These are phyloP conservation scores for Vitis labrusca DNA, from an alignment of 164 flowering plant species.

Conservation along the genomic window DNA sequence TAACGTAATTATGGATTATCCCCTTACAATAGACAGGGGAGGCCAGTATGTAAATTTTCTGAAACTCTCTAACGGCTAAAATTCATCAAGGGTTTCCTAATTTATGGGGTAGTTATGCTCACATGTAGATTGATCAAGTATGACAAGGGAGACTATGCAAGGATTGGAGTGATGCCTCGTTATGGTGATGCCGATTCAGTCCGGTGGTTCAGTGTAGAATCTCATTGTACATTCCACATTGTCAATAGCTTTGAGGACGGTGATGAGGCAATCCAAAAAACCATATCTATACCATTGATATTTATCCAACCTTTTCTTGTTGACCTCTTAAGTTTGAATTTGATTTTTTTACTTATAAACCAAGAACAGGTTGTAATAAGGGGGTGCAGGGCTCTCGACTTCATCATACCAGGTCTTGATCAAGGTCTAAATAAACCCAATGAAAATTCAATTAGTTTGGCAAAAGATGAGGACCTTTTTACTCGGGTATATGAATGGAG, in stretches of 20 bases:
- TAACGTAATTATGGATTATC: slow-evolving; percentile 16
- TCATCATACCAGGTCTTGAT: slow-evolving; percentile 65
- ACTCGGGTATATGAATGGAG: slow-evolving; percentile 52
- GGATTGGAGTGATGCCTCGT: slow-evolving; percentile 71
- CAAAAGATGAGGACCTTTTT: slow-evolving; percentile 29
- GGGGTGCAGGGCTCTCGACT: slow-evolving; percentile 52
- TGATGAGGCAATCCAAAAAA: slow-evolving; percentile 40
- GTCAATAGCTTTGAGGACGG: slow-evolving; percentile 60
- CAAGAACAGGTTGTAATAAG: slow-evolving; percentile 50
- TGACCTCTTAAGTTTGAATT: background rate
- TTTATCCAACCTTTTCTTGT: too few species aligned
- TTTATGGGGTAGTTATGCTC: background rate
- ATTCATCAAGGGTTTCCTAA: background rate
- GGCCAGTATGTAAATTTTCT: slow-evolving; percentile 48
- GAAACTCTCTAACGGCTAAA: too few species aligned
- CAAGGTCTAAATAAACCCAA: slow-evolving; percentile 36
- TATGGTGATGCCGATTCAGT: slow-evolving; percentile 55
- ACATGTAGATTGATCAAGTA: slow-evolving; percentile 47
- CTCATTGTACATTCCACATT: slow-evolving; percentile 54
- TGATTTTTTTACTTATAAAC: too few species aligned
- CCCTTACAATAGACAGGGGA: slow-evolving; percentile 53
- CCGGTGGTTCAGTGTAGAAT: slow-evolving; percentile 54
- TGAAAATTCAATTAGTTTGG: background rate
- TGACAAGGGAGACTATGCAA: slow-evolving; percentile 46
- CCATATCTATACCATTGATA: too few species aligned